Percentiles rank a stretch among this genome's conserved stretches.
phyloP scores from a whole-genome alignment of 2,329 filamentous ascomycete species.

The Verruconis gallopava region DNA sequence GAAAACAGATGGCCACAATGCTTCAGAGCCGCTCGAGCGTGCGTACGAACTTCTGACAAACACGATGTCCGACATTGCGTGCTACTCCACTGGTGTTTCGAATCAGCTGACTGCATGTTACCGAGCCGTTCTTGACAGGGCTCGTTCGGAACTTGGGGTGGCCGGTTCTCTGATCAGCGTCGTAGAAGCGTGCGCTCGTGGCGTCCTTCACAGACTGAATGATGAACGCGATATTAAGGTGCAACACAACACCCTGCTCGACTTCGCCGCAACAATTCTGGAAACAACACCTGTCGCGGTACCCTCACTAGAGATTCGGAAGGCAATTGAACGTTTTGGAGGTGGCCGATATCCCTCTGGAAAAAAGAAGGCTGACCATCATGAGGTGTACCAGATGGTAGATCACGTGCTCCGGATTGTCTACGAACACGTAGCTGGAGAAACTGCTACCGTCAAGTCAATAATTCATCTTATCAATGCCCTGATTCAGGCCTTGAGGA shows the following conservation, averaged over 20 bases:
- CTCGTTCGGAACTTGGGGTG: background rate
- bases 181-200: background rate
- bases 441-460: background rate
- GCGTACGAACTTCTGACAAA: background rate
- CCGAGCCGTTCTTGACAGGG: background rate
- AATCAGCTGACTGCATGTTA: background rate
- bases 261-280: background rate
- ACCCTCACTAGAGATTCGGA: background rate
- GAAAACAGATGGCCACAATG: background rate
- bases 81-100: background rate
- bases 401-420: background rate
- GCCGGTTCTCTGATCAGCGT: background rate
- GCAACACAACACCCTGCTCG: background rate
- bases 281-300: background rate
- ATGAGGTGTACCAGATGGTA: background rate
- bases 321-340: background rate
- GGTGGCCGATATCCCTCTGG: background rate
- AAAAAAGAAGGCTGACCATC: background rate
- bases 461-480: background rate
- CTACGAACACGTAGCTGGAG: background rate
- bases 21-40: background rate
- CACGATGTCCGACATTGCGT: background rate
- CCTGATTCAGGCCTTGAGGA: background rate
- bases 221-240: no score
- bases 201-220: no score